A percentile compares a stretch with the other conserved stretches of the same genome.
Evolutionary conservation across 176 grass and related monocot species (phyloP).

Genomic region (Avena insularis): DNA sequence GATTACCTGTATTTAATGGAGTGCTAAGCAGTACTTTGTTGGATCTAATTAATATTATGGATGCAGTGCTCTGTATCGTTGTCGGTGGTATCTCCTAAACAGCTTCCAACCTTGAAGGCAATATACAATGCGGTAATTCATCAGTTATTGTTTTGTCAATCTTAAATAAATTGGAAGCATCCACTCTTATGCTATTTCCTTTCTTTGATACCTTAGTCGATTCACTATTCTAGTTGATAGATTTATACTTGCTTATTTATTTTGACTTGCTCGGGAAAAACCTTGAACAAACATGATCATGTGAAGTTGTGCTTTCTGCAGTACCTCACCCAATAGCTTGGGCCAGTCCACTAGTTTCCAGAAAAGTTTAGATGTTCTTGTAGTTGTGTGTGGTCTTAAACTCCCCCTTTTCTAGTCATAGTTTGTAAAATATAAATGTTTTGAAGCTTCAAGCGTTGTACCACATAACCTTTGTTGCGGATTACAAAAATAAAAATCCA

Average conservation of each 20-base stretch:
- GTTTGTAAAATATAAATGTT: not conserved
- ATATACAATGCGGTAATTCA: constrained; percentile 88
- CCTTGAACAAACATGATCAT: constrained; percentile 18
- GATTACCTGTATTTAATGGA: constrained; percentile 34
- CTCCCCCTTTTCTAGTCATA: not conserved
- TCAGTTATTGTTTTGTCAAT: constrained; percentile 34
- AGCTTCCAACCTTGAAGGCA: constrained; percentile 81
- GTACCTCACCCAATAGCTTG: not conserved
- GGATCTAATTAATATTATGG: constrained; percentile 43
- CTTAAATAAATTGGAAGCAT: constrained; percentile 27
- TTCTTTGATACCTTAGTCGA: constrained; percentile 6
- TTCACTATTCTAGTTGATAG: constrained; percentile 35
- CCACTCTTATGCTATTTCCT: not conserved
- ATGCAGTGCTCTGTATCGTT: constrained; percentile 80
- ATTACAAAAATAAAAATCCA: not conserved
- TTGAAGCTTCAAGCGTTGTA: not conserved
- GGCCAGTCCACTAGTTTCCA: constrained; percentile 23
- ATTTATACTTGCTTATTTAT: constrained; percentile 30
- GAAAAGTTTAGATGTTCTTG: not conserved
- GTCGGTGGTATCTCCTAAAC: constrained; percentile 92
- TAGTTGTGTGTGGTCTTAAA: constrained; percentile 18
- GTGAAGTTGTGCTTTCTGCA: not conserved
- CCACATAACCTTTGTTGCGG: not conserved
- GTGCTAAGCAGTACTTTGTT: constrained; percentile 4
- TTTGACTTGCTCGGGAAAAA: constrained; percentile 13